These are phyloP conservation scores for Cercospora berteroae DNA, from an alignment of 2,329 filamentous ascomycete species.

Conservation along the genomic window DNA sequence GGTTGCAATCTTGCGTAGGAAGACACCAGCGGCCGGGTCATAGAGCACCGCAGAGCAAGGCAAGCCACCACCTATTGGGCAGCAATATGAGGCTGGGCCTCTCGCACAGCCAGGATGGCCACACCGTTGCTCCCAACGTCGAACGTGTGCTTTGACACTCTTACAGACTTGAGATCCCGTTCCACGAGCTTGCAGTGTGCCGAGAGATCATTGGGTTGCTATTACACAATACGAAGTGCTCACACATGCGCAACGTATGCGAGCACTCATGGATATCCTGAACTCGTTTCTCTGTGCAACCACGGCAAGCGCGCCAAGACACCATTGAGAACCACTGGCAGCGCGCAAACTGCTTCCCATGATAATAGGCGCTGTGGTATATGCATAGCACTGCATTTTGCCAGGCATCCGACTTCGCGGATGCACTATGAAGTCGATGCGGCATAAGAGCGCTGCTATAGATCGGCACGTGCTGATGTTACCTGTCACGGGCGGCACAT, in stretches of 20 bases:
- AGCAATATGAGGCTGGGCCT: neutral
- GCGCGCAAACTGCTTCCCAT: neutral
- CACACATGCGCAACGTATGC: neutral
- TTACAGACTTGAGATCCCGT: neutral
- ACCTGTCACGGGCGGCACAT: slow-evolving; percentile 8
- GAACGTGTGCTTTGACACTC: neutral
- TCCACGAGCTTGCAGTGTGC: neutral
- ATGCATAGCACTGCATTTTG: neutral
- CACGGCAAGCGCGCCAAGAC: neutral
- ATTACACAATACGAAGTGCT: neutral
- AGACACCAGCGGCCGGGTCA: slow-evolving; percentile 15
- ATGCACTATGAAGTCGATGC: slow-evolving; percentile 2
- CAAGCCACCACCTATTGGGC: neutral
- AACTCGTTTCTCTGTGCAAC: neutral
- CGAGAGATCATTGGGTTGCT: neutral
- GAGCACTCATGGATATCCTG: neutral
- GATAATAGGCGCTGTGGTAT: neutral
- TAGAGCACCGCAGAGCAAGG: neutral
- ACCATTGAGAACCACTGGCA: neutral
- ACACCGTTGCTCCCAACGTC: neutral
- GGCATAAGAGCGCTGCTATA: slow-evolving; percentile 3
- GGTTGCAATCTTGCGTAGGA: slow-evolving; percentile 57
- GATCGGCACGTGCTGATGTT: neutral
- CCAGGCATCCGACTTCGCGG: neutral
- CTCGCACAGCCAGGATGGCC: neutral